Conservation (phyloP, 257 asterid genomes). For the Ophiorrhiza pumila region DNA sequence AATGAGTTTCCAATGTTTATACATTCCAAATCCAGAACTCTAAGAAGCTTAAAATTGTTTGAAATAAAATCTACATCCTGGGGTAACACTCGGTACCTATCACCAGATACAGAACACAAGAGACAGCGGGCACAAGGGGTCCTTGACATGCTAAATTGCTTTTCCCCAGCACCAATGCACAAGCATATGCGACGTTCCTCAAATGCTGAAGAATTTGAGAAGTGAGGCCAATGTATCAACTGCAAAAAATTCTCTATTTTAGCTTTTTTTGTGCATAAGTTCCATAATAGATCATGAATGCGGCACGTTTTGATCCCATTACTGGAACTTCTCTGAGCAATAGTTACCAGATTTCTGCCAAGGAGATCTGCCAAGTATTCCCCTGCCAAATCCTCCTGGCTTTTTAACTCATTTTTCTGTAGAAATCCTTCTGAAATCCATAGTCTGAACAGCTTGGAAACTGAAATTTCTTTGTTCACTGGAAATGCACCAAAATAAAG, state of each 20-base stretch:
- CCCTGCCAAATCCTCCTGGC: background rate
- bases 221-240: background rate
- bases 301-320: background rate
- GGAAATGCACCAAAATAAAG: background rate
- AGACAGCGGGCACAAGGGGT: background rate
- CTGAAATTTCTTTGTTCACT: background rate
- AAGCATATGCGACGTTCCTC: background rate
- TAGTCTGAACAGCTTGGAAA: background rate
- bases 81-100: background rate
- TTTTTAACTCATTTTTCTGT: too few species aligned
- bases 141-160: background rate
- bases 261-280: background rate
- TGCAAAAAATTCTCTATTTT: background rate
- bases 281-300: background rate
- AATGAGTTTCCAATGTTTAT: background rate
- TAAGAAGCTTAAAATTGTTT: background rate
- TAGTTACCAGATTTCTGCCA: background rate
- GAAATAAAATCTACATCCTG: background rate
- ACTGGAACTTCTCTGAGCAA: background rate
- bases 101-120: background rate
- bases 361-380: background rate
- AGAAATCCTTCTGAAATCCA: constrained; percentile 9
- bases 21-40: background rate
- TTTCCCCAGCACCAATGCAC: too few species aligned
- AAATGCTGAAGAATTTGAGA: too few species aligned